These are phyloP conservation scores for Colletotrichum navitas DNA, from an alignment of 2,329 filamentous ascomycete genomes.

Conservation along the genomic window DNA sequence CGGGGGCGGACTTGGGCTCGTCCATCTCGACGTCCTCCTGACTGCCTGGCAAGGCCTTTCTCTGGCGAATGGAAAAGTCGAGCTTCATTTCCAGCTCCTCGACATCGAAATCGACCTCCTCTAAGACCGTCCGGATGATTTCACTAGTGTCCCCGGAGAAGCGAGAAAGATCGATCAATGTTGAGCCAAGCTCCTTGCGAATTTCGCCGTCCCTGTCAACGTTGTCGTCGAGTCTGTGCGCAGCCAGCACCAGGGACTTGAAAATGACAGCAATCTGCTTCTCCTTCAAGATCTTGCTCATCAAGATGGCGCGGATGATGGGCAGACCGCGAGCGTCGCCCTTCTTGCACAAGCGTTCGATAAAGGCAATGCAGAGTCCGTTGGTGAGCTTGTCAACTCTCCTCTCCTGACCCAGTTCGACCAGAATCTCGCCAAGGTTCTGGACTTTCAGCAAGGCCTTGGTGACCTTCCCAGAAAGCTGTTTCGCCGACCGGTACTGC, in stretches of 20 bases:
- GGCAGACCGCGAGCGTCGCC: conserved; percentile 68
- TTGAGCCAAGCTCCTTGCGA: conserved; percentile 73
- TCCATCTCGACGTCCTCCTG: conserved; percentile 66
- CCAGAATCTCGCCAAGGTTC: conserved; percentile 69
- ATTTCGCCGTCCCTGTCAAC: conserved; percentile 67
- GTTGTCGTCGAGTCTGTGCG: conserved; percentile 68
- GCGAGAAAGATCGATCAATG: conserved; percentile 76
- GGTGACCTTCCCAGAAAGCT: conserved; percentile 77
- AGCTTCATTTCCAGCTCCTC: conserved; percentile 81
- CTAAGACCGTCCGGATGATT: conserved; percentile 75
- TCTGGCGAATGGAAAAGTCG: conserved; percentile 75
- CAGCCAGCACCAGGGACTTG: conserved; percentile 72
- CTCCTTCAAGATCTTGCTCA: conserved; percentile 70
- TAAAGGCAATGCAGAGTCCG: conserved; percentile 75
- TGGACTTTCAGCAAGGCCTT: conserved; percentile 76
- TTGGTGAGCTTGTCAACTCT: conserved; percentile 79
- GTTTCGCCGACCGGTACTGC: conserved; percentile 79
- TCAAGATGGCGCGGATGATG: conserved; percentile 72
- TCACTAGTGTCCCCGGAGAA: conserved; percentile 68
- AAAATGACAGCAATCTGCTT: conserved; percentile 74
- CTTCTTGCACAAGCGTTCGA: conserved; percentile 72
- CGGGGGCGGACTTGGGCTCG: conserved; percentile 48
- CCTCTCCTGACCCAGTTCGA: conserved; percentile 73
- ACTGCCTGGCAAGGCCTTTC: conserved; percentile 61
- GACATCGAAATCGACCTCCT: conserved; percentile 77